Evolutionary conservation across 2,329 filamentous ascomycete species (phyloP).

Genomic region (Colletotrichum kahawae): DNA sequence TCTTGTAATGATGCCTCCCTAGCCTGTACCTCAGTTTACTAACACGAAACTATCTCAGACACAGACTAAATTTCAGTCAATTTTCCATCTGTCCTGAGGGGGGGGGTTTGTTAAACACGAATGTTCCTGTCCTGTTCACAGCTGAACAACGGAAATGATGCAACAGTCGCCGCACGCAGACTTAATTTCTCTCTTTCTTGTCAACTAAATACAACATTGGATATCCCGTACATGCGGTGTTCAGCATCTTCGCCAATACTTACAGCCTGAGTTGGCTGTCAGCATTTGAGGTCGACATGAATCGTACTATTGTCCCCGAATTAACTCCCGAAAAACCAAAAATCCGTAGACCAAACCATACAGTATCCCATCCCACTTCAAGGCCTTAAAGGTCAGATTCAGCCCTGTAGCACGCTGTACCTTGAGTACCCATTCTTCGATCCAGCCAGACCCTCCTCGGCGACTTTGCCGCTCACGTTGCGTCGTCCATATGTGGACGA

Average conservation of each 20-base stretch:
- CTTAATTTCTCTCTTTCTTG: not conserved
- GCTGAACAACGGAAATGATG: not conserved
- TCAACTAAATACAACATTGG: not conserved
- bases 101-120: not conserved
- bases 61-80: not conserved
- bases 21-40: not conserved
- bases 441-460: slow-evolving; percentile 69
- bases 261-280: not conserved
- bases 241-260: not conserved
- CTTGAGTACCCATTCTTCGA: slow-evolving; percentile 25
- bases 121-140: not conserved
- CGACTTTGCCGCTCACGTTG: slow-evolving; percentile 75
- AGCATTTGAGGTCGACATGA: not conserved
- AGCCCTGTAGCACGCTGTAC: slow-evolving; percentile 24
- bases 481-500: slow-evolving; percentile 48
- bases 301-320: not conserved
- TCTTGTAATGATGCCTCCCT: not conserved
- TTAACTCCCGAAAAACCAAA: not conserved
- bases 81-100: not conserved
- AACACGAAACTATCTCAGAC: not conserved
- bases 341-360: not conserved
- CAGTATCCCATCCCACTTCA: not conserved
- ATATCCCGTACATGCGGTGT: not conserved
- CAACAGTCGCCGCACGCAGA: not conserved
- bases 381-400: not conserved